These are phyloP conservation scores for Kalanchoe fedtschenkoi DNA, from an alignment of 164 flowering plant species.

Conservation along the genomic window DNA sequence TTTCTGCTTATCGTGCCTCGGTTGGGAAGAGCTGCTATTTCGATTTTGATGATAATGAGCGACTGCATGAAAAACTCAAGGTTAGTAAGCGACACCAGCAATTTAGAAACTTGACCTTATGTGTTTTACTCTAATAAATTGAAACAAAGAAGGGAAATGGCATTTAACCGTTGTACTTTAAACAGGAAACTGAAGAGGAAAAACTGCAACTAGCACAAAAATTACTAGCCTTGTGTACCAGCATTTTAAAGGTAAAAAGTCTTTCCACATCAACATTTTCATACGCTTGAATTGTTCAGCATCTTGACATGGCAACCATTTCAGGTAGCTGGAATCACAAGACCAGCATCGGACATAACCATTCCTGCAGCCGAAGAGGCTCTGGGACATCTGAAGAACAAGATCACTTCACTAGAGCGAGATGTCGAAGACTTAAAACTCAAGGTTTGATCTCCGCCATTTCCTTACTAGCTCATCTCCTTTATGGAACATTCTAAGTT, in stretches of 20 bases:
- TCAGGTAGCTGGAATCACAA: constrained; percentile 74
- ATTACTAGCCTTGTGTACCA: constrained; percentile 56
- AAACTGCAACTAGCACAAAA: constrained; percentile 68
- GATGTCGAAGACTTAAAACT: constrained; percentile 49
- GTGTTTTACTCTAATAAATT: too few relatives aligned
- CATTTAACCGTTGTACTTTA: constrained; percentile 6
- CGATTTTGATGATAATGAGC: constrained; percentile 56
- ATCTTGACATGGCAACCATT: constrained; percentile 6
- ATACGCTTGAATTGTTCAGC: not conserved
- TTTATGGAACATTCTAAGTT: not conserved
- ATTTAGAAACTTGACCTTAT: not conserved
- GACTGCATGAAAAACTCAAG: constrained; percentile 44
- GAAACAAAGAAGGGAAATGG: not conserved
- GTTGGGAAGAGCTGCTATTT: constrained; percentile 32
- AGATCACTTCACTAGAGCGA: constrained; percentile 35
- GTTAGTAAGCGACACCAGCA: constrained; percentile 21
- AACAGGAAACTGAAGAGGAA: constrained; percentile 75
- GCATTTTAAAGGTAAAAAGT: constrained; percentile 63
- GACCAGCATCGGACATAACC: constrained; percentile 33
- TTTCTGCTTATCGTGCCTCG: constrained; percentile 49
- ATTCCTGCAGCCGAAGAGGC: constrained; percentile 67
- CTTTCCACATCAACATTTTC: not conserved
- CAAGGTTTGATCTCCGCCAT: constrained; percentile 32
- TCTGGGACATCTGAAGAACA: constrained; percentile 42
- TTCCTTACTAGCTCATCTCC: not conserved